A percentile compares a stretch with the other conserved stretches of the same genome.
phyloP scores from a whole-genome alignment of 306 rosid genomes.

The Cucurbita ficifolia region DNA sequence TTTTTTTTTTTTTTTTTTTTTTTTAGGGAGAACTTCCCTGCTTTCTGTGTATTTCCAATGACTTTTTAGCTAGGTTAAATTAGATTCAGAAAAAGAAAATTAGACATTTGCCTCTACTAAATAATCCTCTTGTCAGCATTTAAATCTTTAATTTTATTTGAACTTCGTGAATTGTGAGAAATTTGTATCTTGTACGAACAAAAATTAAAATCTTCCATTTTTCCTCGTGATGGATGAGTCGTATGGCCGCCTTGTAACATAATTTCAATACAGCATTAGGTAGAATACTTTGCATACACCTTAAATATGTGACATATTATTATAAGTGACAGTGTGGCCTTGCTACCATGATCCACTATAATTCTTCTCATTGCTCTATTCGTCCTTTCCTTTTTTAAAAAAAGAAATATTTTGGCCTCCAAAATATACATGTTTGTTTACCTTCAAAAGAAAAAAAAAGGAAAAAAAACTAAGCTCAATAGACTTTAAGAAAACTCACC shows the following conservation, averaged over 20 bases:
- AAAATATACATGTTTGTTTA: too few species aligned
- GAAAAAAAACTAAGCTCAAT: too few species aligned
- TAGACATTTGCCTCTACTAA: not conserved
- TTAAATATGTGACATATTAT: too few species aligned
- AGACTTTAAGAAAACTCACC: too few species aligned
- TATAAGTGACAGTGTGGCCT: too few species aligned
- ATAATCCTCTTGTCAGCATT: not conserved
- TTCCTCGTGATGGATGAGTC: not conserved
- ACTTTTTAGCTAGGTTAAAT: not conserved
- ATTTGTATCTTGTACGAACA: too few species aligned
- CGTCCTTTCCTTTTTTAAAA: too few species aligned
- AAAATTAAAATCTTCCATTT: too few species aligned
- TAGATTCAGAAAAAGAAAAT: not conserved
- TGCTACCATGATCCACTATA: too few species aligned
- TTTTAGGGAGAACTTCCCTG: not conserved
- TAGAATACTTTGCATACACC: not conserved
- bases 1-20: not conserved
- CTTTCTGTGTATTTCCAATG: not conserved
- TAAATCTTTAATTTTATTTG: not conserved
- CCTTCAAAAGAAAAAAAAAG: too few species aligned
- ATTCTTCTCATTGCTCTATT: too few species aligned
- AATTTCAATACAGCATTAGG: not conserved
- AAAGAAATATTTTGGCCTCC: too few species aligned
- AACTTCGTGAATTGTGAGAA: not conserved
- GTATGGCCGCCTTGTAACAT: not conserved